Conservation (phyloP, 208 protist species). For the Vickermania ingenoplastis region DNA sequence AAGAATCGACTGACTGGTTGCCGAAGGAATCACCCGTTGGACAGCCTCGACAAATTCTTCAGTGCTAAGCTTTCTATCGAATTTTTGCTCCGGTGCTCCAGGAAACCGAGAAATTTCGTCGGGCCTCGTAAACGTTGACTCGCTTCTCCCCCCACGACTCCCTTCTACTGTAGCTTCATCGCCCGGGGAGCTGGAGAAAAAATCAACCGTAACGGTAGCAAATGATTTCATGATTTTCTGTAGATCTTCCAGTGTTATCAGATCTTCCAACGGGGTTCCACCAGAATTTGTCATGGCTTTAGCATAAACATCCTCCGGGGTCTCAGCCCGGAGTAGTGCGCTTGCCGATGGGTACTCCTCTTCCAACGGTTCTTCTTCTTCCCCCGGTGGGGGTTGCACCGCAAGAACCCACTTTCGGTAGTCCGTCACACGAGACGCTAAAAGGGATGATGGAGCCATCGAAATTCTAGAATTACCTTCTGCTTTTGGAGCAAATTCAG, state of each 20-base stretch:
- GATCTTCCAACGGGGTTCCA: conserved; percentile 24
- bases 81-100: conserved; percentile 7
- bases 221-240: conserved; percentile 42
- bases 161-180: not conserved
- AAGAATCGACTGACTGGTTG: conserved; percentile 27
- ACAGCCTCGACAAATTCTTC: conserved; percentile 17
- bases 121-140: not conserved
- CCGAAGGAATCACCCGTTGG: conserved; percentile 16
- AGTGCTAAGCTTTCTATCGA: conserved; percentile 18
- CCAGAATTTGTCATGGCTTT: not conserved
- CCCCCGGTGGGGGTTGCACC: conserved; percentile 7
- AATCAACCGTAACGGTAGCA: not conserved
- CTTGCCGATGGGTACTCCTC: not conserved
- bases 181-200: not conserved
- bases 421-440: conserved; percentile 8
- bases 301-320: not conserved
- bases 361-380: not conserved
- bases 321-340: not conserved
- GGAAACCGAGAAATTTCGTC: not conserved
- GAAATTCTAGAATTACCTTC: not conserved
- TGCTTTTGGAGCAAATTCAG: not conserved
- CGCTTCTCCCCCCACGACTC: not conserved
- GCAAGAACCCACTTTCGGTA: conserved; percentile 28
- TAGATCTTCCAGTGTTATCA: conserved; percentile 44
- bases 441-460: conserved; percentile 5